Evolutionary conservation across 176 grass and related monocot species (phyloP).

Genomic region (Stipa capillata): DNA sequence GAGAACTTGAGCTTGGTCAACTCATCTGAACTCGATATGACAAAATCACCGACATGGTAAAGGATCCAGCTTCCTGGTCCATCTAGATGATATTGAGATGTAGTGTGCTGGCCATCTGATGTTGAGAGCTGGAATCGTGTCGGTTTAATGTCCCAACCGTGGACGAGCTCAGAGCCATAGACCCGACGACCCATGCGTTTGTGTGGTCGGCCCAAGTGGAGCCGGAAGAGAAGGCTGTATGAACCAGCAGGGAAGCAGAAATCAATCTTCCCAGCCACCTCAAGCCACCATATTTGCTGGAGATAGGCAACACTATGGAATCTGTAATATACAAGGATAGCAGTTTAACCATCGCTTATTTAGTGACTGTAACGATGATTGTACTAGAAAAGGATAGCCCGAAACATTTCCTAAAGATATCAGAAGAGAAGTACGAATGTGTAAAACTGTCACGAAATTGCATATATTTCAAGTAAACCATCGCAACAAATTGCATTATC

Average conservation of each 20-base stretch:
- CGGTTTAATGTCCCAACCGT: constrained; percentile 71
- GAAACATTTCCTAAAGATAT: not conserved
- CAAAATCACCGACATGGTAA: constrained; percentile 65
- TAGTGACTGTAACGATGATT: not conserved
- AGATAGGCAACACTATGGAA: too few species aligned
- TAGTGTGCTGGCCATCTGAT: constrained; percentile 44
- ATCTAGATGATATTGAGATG: constrained; percentile 37
- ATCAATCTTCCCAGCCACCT: too few species aligned
- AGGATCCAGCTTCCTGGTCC: constrained; percentile 49
- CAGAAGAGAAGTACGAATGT: not conserved
- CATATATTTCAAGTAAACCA: not conserved
- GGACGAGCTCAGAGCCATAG: constrained; percentile 42
- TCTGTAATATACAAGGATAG: constrained; percentile 6
- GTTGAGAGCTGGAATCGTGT: constrained; percentile 68
- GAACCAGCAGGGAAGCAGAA: too few species aligned
- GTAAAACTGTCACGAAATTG: not conserved
- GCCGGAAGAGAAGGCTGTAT: constrained; percentile 69
- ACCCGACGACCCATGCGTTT: constrained; percentile 38
- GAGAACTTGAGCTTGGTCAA: constrained; percentile 62
- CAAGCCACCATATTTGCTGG: constrained; percentile 89
- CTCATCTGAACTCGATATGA: constrained; percentile 28
- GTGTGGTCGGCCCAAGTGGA: constrained; percentile 50
- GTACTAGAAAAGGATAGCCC: not conserved
- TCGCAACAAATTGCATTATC: too few species aligned
- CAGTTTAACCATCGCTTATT: not conserved